A percentile compares a stretch with the other conserved stretches of the same genome.
These are phyloP conservation scores for Spizellomyces sp. DNA, from an alignment of 192 early-diverging fungal species.

Conservation along the genomic window DNA sequence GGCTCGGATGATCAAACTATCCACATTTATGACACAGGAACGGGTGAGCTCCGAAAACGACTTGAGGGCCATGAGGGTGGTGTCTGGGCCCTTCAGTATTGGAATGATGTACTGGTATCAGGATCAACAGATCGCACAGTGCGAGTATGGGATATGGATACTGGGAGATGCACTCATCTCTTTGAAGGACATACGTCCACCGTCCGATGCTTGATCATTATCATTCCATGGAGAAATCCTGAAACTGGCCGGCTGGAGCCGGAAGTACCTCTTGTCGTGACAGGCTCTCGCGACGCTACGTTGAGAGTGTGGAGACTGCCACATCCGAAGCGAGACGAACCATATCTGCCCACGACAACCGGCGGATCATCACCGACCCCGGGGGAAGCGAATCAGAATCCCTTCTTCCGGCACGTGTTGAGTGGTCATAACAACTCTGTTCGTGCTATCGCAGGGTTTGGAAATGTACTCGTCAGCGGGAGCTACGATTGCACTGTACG, in stretches of 20 bases:
- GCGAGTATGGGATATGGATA: slow-evolving; percentile 94
- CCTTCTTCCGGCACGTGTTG: slow-evolving; percentile 82
- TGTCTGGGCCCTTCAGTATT: slow-evolving; percentile 96
- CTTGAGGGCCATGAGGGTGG: slow-evolving; percentile 89
- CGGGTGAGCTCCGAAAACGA: slow-evolving; percentile 70
- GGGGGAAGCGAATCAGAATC: slow-evolving; percentile 51
- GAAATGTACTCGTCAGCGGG: slow-evolving; percentile 85
- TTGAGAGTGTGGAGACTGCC: slow-evolving; percentile 93
- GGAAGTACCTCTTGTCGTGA: slow-evolving; percentile 82
- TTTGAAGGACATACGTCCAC: slow-evolving; percentile 95
- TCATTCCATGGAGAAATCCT: slow-evolving; percentile 54
- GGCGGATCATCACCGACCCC: slow-evolving; percentile 20
- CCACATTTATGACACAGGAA: slow-evolving; percentile 87
- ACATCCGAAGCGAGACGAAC: slow-evolving; percentile 63
- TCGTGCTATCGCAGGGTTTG: slow-evolving; percentile 88
- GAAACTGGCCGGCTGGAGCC: slow-evolving; percentile 47
- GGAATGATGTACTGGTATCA: slow-evolving; percentile 84
- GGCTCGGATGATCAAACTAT: slow-evolving; percentile 93
- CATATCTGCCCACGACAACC: slow-evolving; percentile 39
- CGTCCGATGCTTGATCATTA: slow-evolving; percentile 89
- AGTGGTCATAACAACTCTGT: slow-evolving; percentile 88
- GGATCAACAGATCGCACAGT: slow-evolving; percentile 96
- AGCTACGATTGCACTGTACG: slow-evolving; percentile 90
- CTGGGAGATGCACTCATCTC: slow-evolving; percentile 85
- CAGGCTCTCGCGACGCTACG: slow-evolving; percentile 93